Evolutionary conservation across 2,329 filamentous ascomycete species (phyloP).

Genomic region (Aureobasidium pullulans): DNA sequence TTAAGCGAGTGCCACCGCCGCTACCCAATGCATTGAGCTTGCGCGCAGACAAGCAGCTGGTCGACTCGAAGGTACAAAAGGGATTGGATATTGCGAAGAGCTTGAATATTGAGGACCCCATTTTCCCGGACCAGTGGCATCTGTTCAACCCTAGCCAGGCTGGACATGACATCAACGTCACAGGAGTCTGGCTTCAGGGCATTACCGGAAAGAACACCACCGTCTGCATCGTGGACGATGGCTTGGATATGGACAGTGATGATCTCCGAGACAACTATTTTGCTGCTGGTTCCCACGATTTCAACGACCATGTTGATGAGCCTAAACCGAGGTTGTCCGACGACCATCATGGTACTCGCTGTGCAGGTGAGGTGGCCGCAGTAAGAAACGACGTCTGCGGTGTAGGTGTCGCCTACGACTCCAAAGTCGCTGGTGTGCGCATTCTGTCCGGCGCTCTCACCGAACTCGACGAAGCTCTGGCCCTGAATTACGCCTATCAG

Average conservation of each 20-base stretch:
- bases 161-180: conserved; percentile 95
- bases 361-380: conserved; percentile 87
- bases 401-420: conserved; percentile 90
- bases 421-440: conserved; percentile 81
- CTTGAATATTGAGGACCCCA: conserved; percentile 78
- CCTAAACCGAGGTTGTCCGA: conserved; percentile 77
- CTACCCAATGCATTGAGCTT: not conserved
- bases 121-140: conserved; percentile 94
- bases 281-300: conserved; percentile 86
- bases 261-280: conserved; percentile 94
- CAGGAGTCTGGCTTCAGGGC: conserved; percentile 81
- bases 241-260: conserved; percentile 88
- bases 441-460: conserved; percentile 87
- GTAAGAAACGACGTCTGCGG: conserved; percentile 90
- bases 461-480: conserved; percentile 84
- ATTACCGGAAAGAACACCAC: conserved; percentile 84
- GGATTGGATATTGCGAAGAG: conserved; percentile 55
- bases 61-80: conserved; percentile 45
- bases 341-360: conserved; percentile 86
- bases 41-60: conserved; percentile 14
- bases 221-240: conserved; percentile 92
- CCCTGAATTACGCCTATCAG: conserved; percentile 87
- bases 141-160: conserved; percentile 72
- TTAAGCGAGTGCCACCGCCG: conserved; percentile 46
- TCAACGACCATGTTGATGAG: conserved; percentile 75